Base-by-base conservation (phyloP, 2,329 filamentous ascomycete genomes). In the Talaromyces funiculosus region DNA sequence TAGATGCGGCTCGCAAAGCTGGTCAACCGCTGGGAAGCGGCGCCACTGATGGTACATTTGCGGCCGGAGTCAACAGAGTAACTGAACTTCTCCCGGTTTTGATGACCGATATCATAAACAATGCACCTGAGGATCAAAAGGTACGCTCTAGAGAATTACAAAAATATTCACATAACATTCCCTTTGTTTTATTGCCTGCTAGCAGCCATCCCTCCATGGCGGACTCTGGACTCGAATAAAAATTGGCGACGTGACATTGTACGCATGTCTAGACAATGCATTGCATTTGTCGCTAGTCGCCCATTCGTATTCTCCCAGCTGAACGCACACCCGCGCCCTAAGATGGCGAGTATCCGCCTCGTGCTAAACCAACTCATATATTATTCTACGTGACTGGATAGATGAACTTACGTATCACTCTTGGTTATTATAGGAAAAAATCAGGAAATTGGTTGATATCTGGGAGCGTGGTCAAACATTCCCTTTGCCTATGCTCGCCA, bases 381-480 rank as follows among this genome's bases (percentile, higher is more conserved):
- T 33, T 53, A 54, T 55, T 45, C 33, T 53, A 33, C 26, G 38
- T 45, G 40, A 55, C 63, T 61, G 72, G 71, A 76, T 71, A 72
- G 71, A 69, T 64, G 67, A 68, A 80, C 81, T 83, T 80, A 83
- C 81, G 72, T 78, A 76, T 76, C 62, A 62, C 68, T 73, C 71
- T 72, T 65, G 67, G 61, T 69, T 61, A 53, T 67, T 86, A 81
- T 88, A 94, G 90, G 91, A 96, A 74, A 97, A 97, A 81, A 93
- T 97, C 76, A 87, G 83, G 73, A 97, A 97, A 75, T 84, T 99
- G 68, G 81, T 97, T 78, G 92, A 96, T 73, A 99, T 99, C 67
- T 99, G 94, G 94, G 92, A 97, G 74, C 94, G 94, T 71, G 91
- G 90, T 65, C 88, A 89, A 72, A 97, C 92, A 22, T 97, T 99